phyloP scores from a whole-genome alignment of 2,329 filamentous ascomycete genomes.

The Pseudocercospora ulei region DNA sequence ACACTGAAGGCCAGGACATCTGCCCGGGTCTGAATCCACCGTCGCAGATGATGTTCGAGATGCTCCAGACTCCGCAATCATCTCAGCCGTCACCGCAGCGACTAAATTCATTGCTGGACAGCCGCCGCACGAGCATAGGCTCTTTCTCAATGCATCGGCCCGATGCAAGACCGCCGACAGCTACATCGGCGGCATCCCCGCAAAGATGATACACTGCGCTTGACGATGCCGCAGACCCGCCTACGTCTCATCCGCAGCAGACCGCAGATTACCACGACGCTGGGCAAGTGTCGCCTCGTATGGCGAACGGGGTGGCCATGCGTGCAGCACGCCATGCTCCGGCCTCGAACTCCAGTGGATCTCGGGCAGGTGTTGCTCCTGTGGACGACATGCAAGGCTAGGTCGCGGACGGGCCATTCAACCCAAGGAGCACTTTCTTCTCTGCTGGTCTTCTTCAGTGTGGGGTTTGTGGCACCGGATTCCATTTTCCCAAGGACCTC shows the following conservation, averaged over 20 bases:
- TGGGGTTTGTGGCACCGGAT: conserved; percentile 1
- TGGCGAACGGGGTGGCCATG: not conserved
- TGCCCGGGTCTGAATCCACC: too few relatives aligned
- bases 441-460: not conserved
- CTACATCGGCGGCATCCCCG: not conserved
- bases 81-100: not conserved
- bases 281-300: not conserved
- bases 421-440: not conserved
- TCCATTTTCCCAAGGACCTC: conserved; percentile 10
- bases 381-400: not conserved
- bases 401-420: not conserved
- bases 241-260: not conserved
- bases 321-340: not conserved
- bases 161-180: not conserved
- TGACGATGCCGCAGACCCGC: not conserved
- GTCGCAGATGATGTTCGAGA: too few relatives aligned
- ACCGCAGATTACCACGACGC: not conserved
- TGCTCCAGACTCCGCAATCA: not conserved
- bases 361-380: not conserved
- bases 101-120: not conserved
- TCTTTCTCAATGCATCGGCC: not conserved
- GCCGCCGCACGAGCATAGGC: not conserved
- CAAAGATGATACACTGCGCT: not conserved
- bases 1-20: too few relatives aligned
- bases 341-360: not conserved